These are phyloP conservation scores for Dysphania ambrosioides DNA, from an alignment of 148 eudicot genomes.

Conservation along the genomic window DNA sequence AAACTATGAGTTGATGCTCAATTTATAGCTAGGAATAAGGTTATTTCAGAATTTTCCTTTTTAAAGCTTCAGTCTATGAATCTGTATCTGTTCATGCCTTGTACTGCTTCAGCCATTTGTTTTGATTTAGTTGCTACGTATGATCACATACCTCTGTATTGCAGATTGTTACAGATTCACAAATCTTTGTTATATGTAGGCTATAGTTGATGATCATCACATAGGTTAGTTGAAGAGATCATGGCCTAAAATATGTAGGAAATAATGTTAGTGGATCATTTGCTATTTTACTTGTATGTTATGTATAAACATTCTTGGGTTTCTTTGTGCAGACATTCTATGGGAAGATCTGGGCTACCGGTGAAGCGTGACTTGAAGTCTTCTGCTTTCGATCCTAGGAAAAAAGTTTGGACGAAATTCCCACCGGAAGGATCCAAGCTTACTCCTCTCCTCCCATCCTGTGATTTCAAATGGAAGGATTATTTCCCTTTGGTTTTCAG, in stretches of 20 bases:
- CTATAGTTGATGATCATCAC: background rate
- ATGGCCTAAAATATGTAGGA: background rate
- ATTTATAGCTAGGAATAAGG: slow-evolving; percentile 94
- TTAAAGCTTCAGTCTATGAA: background rate
- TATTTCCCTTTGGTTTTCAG: slow-evolving; percentile 89
- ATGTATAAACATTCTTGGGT: slow-evolving; percentile 18
- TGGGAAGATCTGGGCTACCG: slow-evolving; percentile 76
- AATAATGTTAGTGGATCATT: slow-evolving; percentile 2
- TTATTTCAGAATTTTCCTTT: slow-evolving; percentile 15
- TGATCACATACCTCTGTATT: background rate
- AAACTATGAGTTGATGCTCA: slow-evolving; percentile 89
- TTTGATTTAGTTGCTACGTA: background rate
- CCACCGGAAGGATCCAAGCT: slow-evolving; percentile 78
- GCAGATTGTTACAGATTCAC: background rate
- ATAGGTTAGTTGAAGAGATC: background rate
- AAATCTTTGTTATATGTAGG: background rate
- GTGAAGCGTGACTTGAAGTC: slow-evolving; percentile 58
- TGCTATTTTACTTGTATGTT: background rate
- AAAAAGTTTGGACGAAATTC: slow-evolving; percentile 80
- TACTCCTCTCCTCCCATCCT: slow-evolving; percentile 82
- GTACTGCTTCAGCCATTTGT: background rate
- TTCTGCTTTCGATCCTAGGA: slow-evolving; percentile 76
- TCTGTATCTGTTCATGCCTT: background rate
- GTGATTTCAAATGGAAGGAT: slow-evolving; percentile 85
- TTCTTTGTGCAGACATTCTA: slow-evolving; percentile 56